These are phyloP conservation scores for Fusarium transvaalense DNA, from an alignment of 2,329 filamentous ascomycete species.

Conservation along the genomic window DNA sequence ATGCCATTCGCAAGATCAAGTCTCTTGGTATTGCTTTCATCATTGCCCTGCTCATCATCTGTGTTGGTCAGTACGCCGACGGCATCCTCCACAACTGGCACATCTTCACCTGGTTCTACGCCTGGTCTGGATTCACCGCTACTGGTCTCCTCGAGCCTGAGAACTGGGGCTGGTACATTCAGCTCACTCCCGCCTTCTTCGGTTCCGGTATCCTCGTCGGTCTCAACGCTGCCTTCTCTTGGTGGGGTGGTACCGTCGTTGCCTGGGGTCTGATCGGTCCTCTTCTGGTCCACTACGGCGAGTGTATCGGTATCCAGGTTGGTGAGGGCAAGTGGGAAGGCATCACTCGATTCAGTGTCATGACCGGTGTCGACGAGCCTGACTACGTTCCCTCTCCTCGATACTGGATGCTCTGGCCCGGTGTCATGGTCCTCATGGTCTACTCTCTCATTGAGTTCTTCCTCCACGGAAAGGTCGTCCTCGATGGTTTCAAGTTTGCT, in stretches of 20 bases:
- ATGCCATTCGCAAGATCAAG: conserved; percentile 69
- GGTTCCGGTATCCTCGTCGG: conserved; percentile 66
- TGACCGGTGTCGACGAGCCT: conserved; percentile 47
- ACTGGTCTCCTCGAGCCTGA: conserved; percentile 63
- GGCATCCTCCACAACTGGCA: conserved; percentile 73
- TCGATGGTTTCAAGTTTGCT: conserved; percentile 53
- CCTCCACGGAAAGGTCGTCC: conserved; percentile 56
- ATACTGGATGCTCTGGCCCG: conserved; percentile 60
- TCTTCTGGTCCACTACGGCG: conserved; percentile 63
- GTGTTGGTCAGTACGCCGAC: conserved; percentile 69
- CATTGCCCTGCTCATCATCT: conserved; percentile 64
- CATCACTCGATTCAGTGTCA: conserved; percentile 49
- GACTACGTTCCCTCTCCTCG: conserved; percentile 54
- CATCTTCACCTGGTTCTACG: conserved; percentile 65
- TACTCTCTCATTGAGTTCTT: conserved; percentile 58
- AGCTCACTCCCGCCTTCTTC: conserved; percentile 71
- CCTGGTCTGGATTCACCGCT: conserved; percentile 66
- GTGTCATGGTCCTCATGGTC: conserved; percentile 59
- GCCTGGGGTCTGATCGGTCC: conserved; percentile 67
- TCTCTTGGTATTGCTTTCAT: conserved; percentile 65
- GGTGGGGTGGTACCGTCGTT: conserved; percentile 67
- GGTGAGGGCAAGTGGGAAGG: conserved; percentile 51
- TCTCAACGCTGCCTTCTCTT: conserved; percentile 68
- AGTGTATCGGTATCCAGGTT: conserved; percentile 59
- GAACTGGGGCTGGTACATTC: conserved; percentile 72